These are phyloP conservation scores for Paramecium octaurelia DNA, from an alignment of 73 alveolate genomes.

Conservation along the genomic window DNA sequence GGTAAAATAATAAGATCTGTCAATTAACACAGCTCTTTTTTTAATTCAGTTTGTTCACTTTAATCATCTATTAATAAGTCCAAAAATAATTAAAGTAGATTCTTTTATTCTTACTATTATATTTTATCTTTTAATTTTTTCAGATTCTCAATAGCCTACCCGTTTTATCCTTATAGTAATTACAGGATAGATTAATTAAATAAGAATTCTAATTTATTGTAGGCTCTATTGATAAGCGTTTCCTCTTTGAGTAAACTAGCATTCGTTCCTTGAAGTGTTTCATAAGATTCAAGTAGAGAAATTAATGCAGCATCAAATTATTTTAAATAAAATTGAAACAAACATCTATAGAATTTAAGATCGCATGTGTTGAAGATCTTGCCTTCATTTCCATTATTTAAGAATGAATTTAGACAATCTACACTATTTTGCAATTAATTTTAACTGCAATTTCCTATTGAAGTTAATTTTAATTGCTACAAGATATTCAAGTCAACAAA, in stretches of 20 bases:
- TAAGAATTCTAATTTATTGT: background rate
- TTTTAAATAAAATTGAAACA: constrained; percentile 30
- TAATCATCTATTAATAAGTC: background rate
- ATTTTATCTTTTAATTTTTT: background rate
- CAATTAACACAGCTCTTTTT: background rate
- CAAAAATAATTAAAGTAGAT: background rate
- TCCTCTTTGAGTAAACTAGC: background rate
- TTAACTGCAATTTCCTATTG: background rate
- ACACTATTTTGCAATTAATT: background rate
- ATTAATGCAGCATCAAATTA: background rate
- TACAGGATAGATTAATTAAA: background rate
- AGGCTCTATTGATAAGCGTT: background rate
- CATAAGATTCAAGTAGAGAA: background rate
- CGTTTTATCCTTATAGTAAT: background rate
- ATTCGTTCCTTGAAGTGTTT: background rate
- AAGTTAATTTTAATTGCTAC: background rate
- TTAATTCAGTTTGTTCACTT: background rate
- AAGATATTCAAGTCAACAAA: constrained; percentile 12
- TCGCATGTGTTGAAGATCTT: constrained; percentile 43
- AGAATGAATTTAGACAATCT: background rate
- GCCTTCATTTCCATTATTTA: constrained; percentile 28
- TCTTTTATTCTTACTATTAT: background rate
- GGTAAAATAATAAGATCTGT: background rate
- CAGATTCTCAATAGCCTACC: background rate
- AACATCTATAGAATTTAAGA: constrained; percentile 33